Evolutionary conservation across 2,329 filamentous ascomycete species (phyloP).

Genomic region (Venturia effusa): DNA sequence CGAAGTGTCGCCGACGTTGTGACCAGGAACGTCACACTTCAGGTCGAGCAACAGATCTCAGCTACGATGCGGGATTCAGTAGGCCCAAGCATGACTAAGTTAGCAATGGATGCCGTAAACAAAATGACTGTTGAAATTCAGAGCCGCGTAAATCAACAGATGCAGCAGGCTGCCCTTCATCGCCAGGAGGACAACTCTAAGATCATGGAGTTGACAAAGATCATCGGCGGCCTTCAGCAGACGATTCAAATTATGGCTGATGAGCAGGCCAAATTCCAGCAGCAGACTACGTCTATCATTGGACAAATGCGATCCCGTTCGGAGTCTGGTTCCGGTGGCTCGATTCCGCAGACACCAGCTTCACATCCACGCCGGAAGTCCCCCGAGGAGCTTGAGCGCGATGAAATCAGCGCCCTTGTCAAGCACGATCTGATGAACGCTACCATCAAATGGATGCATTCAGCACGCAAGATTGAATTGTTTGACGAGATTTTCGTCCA

Average conservation of each 20-base stretch:
- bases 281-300: slow-evolving; percentile 35
- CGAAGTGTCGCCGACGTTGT: slow-evolving; percentile 64
- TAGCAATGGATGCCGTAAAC: slow-evolving; percentile 56
- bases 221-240: slow-evolving; percentile 55
- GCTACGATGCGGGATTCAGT: slow-evolving; percentile 50
- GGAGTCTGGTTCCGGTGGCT: slow-evolving; percentile 13
- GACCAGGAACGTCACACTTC: slow-evolving; percentile 51
- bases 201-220: slow-evolving; percentile 60
- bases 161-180: slow-evolving; percentile 40
- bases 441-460: slow-evolving; percentile 50
- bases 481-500: slow-evolving; percentile 52
- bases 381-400: slow-evolving; percentile 46
- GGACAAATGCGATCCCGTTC: slow-evolving; percentile 19
- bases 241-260: slow-evolving; percentile 60
- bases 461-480: slow-evolving; percentile 45
- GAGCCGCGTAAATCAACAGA: slow-evolving; percentile 41
- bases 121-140: slow-evolving; percentile 60
- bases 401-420: slow-evolving; percentile 52
- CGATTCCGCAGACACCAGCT: slow-evolving; percentile 19
- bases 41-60: slow-evolving; percentile 57
- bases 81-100: slow-evolving; percentile 53
- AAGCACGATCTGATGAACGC: slow-evolving; percentile 39
- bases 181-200: slow-evolving; percentile 48
- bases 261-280: slow-evolving; percentile 58
- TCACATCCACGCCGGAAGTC: slow-evolving; percentile 23